Conservation (phyloP, 1,139 yeast genomes). For the Yamadazyma oceani region DNA sequence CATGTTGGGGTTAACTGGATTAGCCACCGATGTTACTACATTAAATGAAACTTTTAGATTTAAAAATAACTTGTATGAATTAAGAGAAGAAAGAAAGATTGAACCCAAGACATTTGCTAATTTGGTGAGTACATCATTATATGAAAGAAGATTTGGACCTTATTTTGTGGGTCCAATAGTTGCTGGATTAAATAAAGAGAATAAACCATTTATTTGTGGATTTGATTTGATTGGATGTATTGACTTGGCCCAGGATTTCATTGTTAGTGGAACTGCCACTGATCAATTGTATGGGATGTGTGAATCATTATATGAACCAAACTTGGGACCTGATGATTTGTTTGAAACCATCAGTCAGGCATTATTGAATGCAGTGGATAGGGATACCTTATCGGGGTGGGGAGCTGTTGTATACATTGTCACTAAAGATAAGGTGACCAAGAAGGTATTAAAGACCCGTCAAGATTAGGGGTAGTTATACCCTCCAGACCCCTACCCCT, state of each 20-base stretch:
- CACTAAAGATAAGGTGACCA: conserved; percentile 88
- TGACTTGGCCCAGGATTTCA: conserved; percentile 92
- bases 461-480: too few relatives aligned
- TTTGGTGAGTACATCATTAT: conserved; percentile 83
- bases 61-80: conserved; percentile 84
- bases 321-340: conserved; percentile 89
- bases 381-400: conserved; percentile 98
- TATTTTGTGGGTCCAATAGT: conserved; percentile 96
- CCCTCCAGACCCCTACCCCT: too few relatives aligned
- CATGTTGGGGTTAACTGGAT: conserved; percentile 88
- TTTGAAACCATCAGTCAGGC: conserved; percentile 97
- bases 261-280: conserved; percentile 95
- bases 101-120: conserved; percentile 95
- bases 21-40: conserved; percentile 92
- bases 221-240: conserved; percentile 97
- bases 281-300: conserved; percentile 99
- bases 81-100: conserved; percentile 86
- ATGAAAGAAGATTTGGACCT: conserved; percentile 93
- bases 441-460: conserved; percentile 86
- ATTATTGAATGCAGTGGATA: conserved; percentile 88
- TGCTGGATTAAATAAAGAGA: conserved; percentile 85
- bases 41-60: conserved; percentile 78
- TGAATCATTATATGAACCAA: conserved; percentile 93
- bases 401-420: conserved; percentile 94
- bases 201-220: conserved; percentile 89